Base-by-base conservation (phyloP, 176 grass and related monocot genomes). In the Oryza meridionalis region DNA sequence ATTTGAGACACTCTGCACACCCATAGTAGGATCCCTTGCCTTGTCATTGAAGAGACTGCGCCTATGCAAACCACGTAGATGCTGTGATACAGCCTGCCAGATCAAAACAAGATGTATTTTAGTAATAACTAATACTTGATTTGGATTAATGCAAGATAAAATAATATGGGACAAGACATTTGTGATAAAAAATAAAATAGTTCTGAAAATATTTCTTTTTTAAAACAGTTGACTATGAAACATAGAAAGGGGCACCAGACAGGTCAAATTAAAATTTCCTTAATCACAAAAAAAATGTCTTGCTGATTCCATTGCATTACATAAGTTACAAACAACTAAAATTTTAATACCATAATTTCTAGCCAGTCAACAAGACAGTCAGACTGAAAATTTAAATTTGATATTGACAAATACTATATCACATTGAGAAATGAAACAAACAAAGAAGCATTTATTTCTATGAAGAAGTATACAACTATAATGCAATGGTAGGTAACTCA, bases 21-120 rank as follows among this genome's bases (percentile, higher is more conserved):
- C 7, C 77, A 78, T 86, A 73, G 67, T 90, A 46, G 47, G 71
- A 75, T 53, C 31, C 63, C 80, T 75, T 8, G 80, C 69, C 84
- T 79, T 90, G 73, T 99, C 96, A 43, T 92, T 96, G 81, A 99
- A 92, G 84, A 99, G 90, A 78, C 91, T 90, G 58, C 96, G 93
- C 29, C 93, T 88, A 16, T 84, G 77, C 75, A 79, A 92, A 49
- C 93, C 93, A 77, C 91, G 87, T 83, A 89, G 83, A 85, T 95
- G 83, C 40, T 89, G 93, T 74, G 82, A 72, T 21, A 92, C 88
- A 78, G 67, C 91, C 96, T 96, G 86, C 53, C 40, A 80, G 64
- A 86, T 64, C 75, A 86, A 40, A 75, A 69, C 15, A 38, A 80
- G 69, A 27, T 84, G 10, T 69, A 62, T 69, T 66, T 77, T 75